Evolutionary conservation across 495 filamentous ascomycete species (phyloP), one percentile per base, ranked within the genome.

Genomic region (Viridothelium virens): DNA sequence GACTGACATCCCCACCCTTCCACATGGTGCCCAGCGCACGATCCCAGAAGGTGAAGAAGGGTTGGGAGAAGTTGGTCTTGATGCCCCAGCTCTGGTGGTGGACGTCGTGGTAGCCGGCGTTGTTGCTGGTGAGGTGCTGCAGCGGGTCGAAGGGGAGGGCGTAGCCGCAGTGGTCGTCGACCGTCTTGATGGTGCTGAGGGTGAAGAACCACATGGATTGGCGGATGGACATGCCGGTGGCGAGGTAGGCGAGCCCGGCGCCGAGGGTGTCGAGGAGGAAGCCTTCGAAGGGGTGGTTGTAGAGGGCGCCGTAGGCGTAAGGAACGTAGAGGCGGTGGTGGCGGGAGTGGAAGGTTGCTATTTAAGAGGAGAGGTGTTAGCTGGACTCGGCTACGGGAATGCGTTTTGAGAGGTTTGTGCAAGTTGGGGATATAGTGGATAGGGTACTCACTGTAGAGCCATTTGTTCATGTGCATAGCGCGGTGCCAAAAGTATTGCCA

Each of bases 41-140:
- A 72, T 94, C 90, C 90, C 90, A 94, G 76, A 91, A 89, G 59
- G 88, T 93, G 78, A 92, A 91, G 79, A 91, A 92, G 0, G 90
- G 90, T 74, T 94, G 90, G 0, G 87, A 88, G 73, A 84, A 86
- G 66, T 86, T 86, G 12, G 79, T 82, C 77, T 94, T 97, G 80
- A 98, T 96, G 61, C 94, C 94, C 94, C 93, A 98, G 79, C 90
- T 96, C 79, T 98, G 94, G 77, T 98, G 94, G 76, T 98, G 94
- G 63, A 98, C 90, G 74, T 98, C 94, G 75, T 98, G 94, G 77
- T 96, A 98, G 31, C 85, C 87, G 25, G 94, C 90, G 70, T 97
- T 96, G 80, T 98, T 96, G 72, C 89, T 87, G 44, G 90, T 95
- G 38, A 96, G 78, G 72, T 86, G 87, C 80, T 97, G 92, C 68